These are phyloP conservation scores for Ophiocordyceps sinensis DNA, from an alignment of 2,329 filamentous ascomycete genomes.

Conservation along the genomic window DNA sequence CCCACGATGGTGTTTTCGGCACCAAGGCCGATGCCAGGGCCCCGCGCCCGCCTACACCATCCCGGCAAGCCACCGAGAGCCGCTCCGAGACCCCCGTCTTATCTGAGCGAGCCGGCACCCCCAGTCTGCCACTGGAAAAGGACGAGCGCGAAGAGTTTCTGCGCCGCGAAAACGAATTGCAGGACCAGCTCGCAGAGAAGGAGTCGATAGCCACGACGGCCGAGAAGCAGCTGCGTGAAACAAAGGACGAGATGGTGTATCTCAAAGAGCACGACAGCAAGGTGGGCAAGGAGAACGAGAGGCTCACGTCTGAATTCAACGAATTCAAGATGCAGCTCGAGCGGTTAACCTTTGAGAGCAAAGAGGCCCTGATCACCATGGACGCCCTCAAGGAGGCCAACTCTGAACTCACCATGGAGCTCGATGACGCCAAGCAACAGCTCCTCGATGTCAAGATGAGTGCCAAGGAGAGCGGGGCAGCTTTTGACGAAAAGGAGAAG, in stretches of 20 bases:
- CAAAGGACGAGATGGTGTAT: constrained; percentile 71
- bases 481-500: constrained; percentile 93
- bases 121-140: constrained; percentile 78
- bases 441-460: constrained; percentile 93
- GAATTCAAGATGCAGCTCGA: constrained; percentile 95
- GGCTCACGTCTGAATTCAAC: constrained; percentile 71
- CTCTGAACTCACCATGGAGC: constrained; percentile 73
- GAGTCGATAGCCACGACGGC: constrained; percentile 67
- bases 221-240: constrained; percentile 69
- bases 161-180: constrained; percentile 86
- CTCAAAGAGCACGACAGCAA: constrained; percentile 78
- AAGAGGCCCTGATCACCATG: constrained; percentile 95
- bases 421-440: constrained; percentile 94
- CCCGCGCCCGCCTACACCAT: constrained; percentile 37
- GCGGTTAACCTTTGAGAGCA: constrained; percentile 87
- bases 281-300: constrained; percentile 81
- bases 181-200: constrained; percentile 89
- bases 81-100: constrained; percentile 48
- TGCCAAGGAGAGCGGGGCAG: constrained; percentile 80
- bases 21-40: constrained; percentile 28
- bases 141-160: constrained; percentile 96
- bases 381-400: constrained; percentile 95
- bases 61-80: constrained; percentile 37
- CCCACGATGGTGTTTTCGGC: constrained; percentile 27
- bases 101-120: constrained; percentile 75